A percentile compares a stretch with the other conserved stretches of the same genome.
Evolutionary conservation across 768 basidiomycete species (phyloP).

Genomic region (Termitomyces sp.): DNA sequence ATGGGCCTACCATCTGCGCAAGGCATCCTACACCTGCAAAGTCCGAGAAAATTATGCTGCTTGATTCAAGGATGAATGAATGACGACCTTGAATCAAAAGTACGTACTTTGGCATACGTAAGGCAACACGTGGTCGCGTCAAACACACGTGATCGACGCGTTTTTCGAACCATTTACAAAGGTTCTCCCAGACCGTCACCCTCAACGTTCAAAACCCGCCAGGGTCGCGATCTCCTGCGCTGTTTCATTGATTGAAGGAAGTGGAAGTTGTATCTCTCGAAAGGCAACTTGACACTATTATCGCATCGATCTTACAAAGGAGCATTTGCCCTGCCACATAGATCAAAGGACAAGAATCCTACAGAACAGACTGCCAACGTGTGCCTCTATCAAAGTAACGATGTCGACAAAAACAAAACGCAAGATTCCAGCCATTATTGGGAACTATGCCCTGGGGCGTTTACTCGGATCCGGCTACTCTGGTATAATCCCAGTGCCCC

Average conservation of each 20-base stretch:
- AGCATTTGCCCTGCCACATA: neutral
- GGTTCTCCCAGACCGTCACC: neutral
- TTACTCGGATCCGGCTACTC: conserved; percentile 71
- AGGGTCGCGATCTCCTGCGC: neutral
- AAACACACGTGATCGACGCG: conserved; percentile 27
- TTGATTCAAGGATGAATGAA: neutral
- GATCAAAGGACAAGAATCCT: neutral
- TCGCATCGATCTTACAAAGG: neutral
- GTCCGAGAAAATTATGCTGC: neutral
- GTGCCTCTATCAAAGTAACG: neutral
- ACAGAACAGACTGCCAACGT: neutral
- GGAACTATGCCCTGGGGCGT: conserved; percentile 56
- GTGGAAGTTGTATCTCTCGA: neutral
- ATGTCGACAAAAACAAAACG: conserved; percentile 6
- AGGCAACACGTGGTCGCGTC: conserved; percentile 11
- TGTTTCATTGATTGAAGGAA: neutral
- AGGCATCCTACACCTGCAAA: no score
- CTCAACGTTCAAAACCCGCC: neutral
- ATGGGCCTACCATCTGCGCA: no score
- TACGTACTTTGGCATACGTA: no score
- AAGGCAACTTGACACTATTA: neutral
- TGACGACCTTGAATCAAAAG: no score
- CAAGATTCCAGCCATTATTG: conserved; percentile 35
- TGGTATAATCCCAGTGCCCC: conserved; percentile 33
- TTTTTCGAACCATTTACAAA: conserved; percentile 19